Percentiles rank a stretch among this genome's conserved stretches.
These are phyloP conservation scores for Parmelia sp. DNA, from an alignment of 495 filamentous ascomycete genomes.

Conservation along the genomic window DNA sequence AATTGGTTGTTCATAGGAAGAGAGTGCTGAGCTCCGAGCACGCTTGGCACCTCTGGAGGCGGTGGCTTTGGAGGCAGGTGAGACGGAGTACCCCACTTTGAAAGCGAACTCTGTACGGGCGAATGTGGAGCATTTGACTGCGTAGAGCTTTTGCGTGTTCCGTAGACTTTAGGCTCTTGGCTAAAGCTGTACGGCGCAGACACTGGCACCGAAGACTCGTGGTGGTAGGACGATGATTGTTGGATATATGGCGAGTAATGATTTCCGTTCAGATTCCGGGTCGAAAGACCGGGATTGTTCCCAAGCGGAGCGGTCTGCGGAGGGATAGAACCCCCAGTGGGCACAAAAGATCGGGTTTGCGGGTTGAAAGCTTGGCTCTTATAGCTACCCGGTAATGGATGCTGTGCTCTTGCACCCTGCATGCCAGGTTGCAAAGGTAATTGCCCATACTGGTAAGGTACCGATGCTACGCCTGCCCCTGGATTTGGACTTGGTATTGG, in stretches of 20 bases:
- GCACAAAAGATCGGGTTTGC: conserved; percentile 84
- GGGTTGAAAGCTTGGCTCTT: conserved; percentile 84
- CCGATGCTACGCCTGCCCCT: conserved; percentile 4
- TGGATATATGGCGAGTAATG: conserved; percentile 36
- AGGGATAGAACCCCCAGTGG: conserved; percentile 28
- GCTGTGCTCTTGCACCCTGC: conserved; percentile 54
- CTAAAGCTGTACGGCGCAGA: conserved; percentile 9
- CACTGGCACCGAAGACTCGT: conserved; percentile 8
- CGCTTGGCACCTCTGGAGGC: conserved; percentile 43
- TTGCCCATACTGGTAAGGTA: conserved; percentile 68
- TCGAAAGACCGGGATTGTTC: conserved; percentile 25
- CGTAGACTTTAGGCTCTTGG: conserved; percentile 20
- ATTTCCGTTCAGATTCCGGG: conserved; percentile 35
- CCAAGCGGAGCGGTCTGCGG: conserved; percentile 25
- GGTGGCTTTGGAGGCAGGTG: conserved; percentile 51
- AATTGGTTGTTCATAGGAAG: conserved; percentile 27
- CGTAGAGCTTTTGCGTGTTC: conserved; percentile 24
- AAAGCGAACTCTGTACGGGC: conserved; percentile 22
- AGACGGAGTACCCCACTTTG: conserved; percentile 51
- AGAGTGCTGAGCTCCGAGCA: conserved; percentile 24
- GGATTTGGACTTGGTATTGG: conserved; percentile 16
- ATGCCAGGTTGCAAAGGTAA: conserved; percentile 64
- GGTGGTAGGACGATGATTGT: conserved; percentile 34
- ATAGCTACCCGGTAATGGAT: conserved; percentile 76
- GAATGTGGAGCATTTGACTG: conserved; percentile 19